phyloP scores from a whole-genome alignment of 768 basidiomycete genomes.

The Collybia sp. region DNA sequence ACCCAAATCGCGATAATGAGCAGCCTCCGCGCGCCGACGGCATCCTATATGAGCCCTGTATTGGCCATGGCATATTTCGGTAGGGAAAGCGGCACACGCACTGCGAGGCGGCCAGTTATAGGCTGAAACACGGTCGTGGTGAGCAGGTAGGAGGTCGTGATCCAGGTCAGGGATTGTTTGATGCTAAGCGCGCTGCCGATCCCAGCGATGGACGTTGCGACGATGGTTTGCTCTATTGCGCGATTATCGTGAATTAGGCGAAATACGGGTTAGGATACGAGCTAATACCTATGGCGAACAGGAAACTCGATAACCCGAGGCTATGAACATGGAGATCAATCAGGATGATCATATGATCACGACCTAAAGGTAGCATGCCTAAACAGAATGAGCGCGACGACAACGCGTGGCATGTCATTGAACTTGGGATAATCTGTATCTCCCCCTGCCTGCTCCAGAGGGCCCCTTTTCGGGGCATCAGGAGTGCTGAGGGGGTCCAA shows the following conservation, averaged over 20 bases:
- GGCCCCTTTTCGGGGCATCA: background rate
- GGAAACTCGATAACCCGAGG: background rate
- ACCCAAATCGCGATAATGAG: slow-evolving; percentile 20
- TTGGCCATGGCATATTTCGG: background rate
- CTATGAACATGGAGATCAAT: background rate
- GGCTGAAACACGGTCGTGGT: slow-evolving; percentile 19
- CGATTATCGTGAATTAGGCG: background rate
- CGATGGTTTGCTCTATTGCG: slow-evolving; percentile 18
- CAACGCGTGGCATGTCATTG: background rate
- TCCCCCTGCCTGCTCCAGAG: background rate
- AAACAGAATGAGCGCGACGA: background rate
- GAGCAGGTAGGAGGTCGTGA: slow-evolving; percentile 19
- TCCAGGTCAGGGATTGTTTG: slow-evolving; percentile 19
- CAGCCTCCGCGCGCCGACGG: slow-evolving; percentile 15
- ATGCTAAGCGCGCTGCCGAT: slow-evolving; percentile 19
- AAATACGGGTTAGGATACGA: background rate
- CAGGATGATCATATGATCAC: background rate
- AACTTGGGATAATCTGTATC: background rate
- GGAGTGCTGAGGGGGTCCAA: background rate
- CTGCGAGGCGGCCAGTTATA: slow-evolving; percentile 17
- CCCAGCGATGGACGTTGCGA: slow-evolving; percentile 16
- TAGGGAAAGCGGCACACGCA: slow-evolving; percentile 2
- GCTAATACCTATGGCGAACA: background rate
- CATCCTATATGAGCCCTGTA: slow-evolving; percentile 10
- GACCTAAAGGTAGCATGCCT: background rate